Evolutionary conservation across 192 early-diverging fungal genomes (phyloP), one percentile per base, ranked within the genome.

Genomic region (Gaertneriomyces semiglobifer): DNA sequence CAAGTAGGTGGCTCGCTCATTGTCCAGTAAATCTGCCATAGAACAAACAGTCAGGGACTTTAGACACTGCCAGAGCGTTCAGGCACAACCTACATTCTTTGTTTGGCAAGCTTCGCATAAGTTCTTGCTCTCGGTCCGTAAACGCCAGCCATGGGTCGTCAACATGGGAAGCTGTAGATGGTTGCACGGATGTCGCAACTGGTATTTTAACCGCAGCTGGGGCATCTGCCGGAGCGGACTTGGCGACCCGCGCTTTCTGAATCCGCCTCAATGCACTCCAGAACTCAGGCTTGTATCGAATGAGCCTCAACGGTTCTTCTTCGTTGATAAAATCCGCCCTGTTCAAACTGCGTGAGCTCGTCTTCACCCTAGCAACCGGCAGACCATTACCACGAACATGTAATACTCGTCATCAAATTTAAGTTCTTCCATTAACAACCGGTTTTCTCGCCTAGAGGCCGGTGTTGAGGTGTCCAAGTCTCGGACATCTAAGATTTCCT

Each of bases 401-500:
- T 96, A 99, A 68, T 98, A 83, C 25, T 94, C 94, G 25, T 89
- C 86, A 68, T 97, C 90, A 77, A 99, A 99, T 55, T 91, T 92
- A 16, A 72, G 70, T 48, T 99, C 85, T 63, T 99, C 95, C 1
- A 69, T 69, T 6, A 80, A 76, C 6, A 90, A 71, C 19, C 94
- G 77, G 42, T 84, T 77, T 14, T 80, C 62, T 3, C 88, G 79
- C 12, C 95, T 80, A 0, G 77, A 75, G 4, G 42, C 53, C 11
- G 72, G 62, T 7, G 78, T 83, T 4, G 83, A 86, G 1, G 53
- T 48, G 64, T 81, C 77, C 7, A 86, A 40, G 44, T 82, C 73
- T 46, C 59, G 67, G 25, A 83, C 66, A 51, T 86, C 81, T 19
- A 86, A 54, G 1, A 86, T 66, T 44, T 81, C 84, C 18, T 71